Evolutionary conservation across 257 asterid genomes (phyloP).

Genomic region (Solanum neorickii): DNA sequence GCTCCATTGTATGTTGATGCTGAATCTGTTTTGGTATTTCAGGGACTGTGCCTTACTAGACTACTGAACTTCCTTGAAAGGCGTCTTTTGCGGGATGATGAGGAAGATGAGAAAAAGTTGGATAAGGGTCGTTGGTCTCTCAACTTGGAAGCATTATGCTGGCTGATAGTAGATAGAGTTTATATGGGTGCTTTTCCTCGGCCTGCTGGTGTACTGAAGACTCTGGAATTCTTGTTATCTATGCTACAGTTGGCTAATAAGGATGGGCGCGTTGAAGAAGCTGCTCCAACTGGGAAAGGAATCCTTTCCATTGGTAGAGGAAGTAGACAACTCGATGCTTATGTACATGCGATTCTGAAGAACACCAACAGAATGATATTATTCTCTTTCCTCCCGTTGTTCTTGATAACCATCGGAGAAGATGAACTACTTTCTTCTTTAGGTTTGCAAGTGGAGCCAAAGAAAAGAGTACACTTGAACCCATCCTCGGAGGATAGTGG

Average conservation of each 20-base stretch:
- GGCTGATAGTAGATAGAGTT: slow-evolving; percentile 90
- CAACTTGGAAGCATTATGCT: slow-evolving; percentile 80
- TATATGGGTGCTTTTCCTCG: slow-evolving; percentile 97
- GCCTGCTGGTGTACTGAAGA: slow-evolving; percentile 73
- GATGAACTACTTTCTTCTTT: slow-evolving; percentile 68
- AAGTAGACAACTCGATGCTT: slow-evolving; percentile 78
- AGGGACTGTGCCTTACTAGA: slow-evolving; percentile 87
- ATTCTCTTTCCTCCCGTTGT: slow-evolving; percentile 94
- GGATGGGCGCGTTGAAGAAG: slow-evolving; percentile 93
- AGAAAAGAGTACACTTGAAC: slow-evolving; percentile 34
- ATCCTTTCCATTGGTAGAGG: slow-evolving; percentile 94
- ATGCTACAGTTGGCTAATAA: slow-evolving; percentile 96
- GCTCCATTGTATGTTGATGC: slow-evolving; percentile 72
- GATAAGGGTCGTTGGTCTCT: slow-evolving; percentile 82
- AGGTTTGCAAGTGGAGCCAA: slow-evolving; percentile 63
- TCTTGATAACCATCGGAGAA: slow-evolving; percentile 77
- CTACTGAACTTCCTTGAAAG: slow-evolving; percentile 93
- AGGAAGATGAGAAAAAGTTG: slow-evolving; percentile 80
- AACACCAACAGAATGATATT: slow-evolving; percentile 71
- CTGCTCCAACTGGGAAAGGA: slow-evolving; percentile 72
- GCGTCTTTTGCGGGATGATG: slow-evolving; percentile 89
- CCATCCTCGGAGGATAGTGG: slow-evolving; percentile 54
- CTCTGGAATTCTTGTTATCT: slow-evolving; percentile 87
- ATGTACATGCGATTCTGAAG: slow-evolving; percentile 65
- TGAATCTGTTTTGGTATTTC: slow-evolving; percentile 87